phyloP scores from a whole-genome alignment of 2,329 filamentous ascomycete genomes.

The Aspergillus sp. region DNA sequence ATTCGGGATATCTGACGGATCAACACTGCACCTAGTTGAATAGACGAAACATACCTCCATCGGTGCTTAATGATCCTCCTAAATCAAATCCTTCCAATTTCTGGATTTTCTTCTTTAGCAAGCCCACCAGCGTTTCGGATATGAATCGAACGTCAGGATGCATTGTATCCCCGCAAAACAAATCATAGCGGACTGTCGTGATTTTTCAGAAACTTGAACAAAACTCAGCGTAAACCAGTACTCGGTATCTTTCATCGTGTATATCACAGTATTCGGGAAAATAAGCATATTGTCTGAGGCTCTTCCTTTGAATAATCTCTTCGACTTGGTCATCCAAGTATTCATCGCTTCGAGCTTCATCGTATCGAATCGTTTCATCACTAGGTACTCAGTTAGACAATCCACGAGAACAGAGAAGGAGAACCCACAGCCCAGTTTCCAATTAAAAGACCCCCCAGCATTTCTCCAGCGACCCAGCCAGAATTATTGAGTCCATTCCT shows the following conservation, averaged over 20 bases:
- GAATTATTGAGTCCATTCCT: constrained; percentile 8
- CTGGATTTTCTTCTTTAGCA: not conserved
- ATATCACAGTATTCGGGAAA: constrained; percentile 21
- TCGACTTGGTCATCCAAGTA: not conserved
- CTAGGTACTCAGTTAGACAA: no score
- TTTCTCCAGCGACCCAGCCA: constrained; percentile 23
- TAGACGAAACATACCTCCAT: no score
- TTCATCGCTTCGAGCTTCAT: constrained; percentile 4
- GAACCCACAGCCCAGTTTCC: constrained; percentile 27
- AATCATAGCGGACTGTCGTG: constrained; percentile 26
- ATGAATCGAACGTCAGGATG: not conserved
- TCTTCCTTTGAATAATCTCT: not conserved
- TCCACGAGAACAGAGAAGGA: not conserved
- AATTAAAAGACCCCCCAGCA: constrained; percentile 25
- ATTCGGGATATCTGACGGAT: constrained; percentile 1
- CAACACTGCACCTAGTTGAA: no score
- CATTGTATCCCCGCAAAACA: constrained; percentile 12
- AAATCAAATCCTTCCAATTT: no score
- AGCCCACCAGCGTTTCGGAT: not conserved
- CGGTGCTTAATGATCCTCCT: no score
- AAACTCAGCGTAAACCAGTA: constrained; percentile 22
- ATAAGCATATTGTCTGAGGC: constrained; percentile 2
- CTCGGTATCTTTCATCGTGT: constrained; percentile 11
- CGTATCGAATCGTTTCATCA: not conserved
- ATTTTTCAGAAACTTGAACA: constrained; percentile 19